Evolutionary conservation across 192 early-diverging fungal genomes (phyloP).

Genomic region (Linnemannia hyalina): DNA sequence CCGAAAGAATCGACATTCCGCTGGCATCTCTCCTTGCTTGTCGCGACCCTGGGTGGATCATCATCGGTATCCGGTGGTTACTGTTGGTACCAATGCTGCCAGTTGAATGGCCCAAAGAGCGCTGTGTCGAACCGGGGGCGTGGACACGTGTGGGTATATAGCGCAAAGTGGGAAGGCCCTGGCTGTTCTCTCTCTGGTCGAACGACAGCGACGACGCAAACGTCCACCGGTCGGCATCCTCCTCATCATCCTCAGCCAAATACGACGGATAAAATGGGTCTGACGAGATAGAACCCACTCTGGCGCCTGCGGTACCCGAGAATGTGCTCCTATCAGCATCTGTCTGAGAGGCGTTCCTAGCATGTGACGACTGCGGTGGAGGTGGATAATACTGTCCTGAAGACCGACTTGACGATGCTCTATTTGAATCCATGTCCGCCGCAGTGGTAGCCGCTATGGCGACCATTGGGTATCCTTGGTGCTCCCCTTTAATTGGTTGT

Average conservation of each 20-base stretch:
- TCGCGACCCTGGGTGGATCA: conserved; percentile 27
- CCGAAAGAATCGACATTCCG: conserved; percentile 32
- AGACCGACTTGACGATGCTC: conserved; percentile 35
- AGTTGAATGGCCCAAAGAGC: conserved; percentile 40
- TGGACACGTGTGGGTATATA: conserved; percentile 56
- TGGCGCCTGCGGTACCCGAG: conserved; percentile 13
- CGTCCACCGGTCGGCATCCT: conserved; percentile 58
- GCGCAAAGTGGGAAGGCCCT: conserved; percentile 41
- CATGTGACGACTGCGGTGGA: not conserved
- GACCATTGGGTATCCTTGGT: conserved; percentile 39
- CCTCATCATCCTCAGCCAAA: conserved; percentile 56
- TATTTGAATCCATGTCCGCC: conserved; percentile 9
- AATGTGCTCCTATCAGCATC: conserved; percentile 11
- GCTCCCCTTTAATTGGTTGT: not conserved
- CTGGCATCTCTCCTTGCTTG: conserved; percentile 20
- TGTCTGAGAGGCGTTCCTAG: not conserved
- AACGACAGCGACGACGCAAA: conserved; percentile 57
- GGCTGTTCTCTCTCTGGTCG: conserved; percentile 45
- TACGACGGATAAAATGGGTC: conserved; percentile 51
- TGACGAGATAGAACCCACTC: conserved; percentile 38
- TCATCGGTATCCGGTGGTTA: conserved; percentile 36
- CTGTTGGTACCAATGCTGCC: conserved; percentile 37
- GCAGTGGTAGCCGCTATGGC: conserved; percentile 19
- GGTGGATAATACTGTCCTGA: conserved; percentile 18
- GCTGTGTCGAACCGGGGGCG: conserved; percentile 23